Conservation (phyloP, 2,329 filamentous ascomycete species). For the Trichoderma guizhouense region DNA sequence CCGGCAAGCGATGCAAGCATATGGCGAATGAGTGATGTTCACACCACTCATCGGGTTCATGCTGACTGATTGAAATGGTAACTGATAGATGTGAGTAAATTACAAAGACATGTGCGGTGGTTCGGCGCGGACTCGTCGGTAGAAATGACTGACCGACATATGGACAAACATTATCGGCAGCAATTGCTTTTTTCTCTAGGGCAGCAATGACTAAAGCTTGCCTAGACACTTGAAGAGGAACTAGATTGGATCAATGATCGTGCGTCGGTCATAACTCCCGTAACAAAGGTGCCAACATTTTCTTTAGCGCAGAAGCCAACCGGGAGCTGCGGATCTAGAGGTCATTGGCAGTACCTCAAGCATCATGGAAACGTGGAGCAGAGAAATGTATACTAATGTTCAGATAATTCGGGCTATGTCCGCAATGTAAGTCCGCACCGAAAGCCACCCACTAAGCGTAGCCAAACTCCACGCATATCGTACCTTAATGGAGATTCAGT, state of each 20-base stretch:
- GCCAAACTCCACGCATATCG: not conserved
- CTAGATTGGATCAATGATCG: not conserved
- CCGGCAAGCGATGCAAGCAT: slow-evolving; percentile 1
- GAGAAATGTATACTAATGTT: not conserved
- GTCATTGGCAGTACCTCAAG: not conserved
- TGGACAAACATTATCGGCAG: not conserved
- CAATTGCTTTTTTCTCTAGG: not conserved
- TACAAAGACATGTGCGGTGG: not conserved
- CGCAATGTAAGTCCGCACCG: not conserved
- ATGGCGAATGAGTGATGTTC: not conserved
- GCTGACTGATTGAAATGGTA: not conserved
- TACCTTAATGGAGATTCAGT: not conserved
- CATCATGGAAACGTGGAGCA: not conserved
- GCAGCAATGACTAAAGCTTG: not conserved
- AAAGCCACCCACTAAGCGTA: not conserved
- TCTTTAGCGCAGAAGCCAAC: not conserved
- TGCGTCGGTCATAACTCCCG: not conserved
- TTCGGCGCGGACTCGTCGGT: not conserved
- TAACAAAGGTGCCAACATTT: not conserved
- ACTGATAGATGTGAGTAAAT: not conserved
- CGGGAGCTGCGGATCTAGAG: not conserved
- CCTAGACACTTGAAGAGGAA: not conserved
- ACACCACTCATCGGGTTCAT: not conserved
- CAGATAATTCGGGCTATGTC: not conserved
- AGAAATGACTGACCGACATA: not conserved